Evolutionary conservation across 805 yeast genomes (phyloP), one percentile per base, ranked within the genome.

Genomic region (Schizosaccharomyces octosporus): DNA sequence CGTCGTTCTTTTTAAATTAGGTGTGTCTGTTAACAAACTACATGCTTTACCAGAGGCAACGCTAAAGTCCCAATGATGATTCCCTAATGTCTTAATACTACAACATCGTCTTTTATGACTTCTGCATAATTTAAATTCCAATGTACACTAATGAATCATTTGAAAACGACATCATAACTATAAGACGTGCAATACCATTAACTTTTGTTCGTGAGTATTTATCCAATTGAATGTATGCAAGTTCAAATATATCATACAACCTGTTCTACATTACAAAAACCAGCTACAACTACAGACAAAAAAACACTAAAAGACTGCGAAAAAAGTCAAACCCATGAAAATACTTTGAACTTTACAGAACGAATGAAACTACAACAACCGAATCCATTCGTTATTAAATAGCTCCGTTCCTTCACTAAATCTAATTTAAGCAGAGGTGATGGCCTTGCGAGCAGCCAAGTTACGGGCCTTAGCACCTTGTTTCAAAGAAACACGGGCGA

Each of bases 1-100:
- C 29, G n/a, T 57, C 36, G 27, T 67, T 80, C 57, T 51, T 51
- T 21, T 29, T 9, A 51, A 51, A 45, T 45, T 45, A 24, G 51
- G 51, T 6, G 36, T 57, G 29, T 15, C 39, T 21, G 43, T n/a
- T 19, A 29, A 29, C n/a, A 29, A 7, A n/a, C 45, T 42, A 57
- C 27, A 24, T 5, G 36, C 27, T 24, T 24, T 36, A 36, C 41
- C 41, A 36, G 41, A 36, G 11, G 17, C 41, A 13, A 36, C 41
- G 11, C 3, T 36, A 36, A 36, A 36, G 15, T 13, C 41, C 15
- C 17, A 36, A 9, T 36, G 41, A 36, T 36, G 41, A 36, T 36
- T 36, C 15, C 41, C 15, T 36, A 36, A 36, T 17, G 41, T 36
- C 41, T 36, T 36, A 36, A 36, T 11, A 9, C 15, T 36, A 36